Evolutionary conservation across 306 rosid genomes (phyloP).

Genomic region (Vigna angularis): DNA sequence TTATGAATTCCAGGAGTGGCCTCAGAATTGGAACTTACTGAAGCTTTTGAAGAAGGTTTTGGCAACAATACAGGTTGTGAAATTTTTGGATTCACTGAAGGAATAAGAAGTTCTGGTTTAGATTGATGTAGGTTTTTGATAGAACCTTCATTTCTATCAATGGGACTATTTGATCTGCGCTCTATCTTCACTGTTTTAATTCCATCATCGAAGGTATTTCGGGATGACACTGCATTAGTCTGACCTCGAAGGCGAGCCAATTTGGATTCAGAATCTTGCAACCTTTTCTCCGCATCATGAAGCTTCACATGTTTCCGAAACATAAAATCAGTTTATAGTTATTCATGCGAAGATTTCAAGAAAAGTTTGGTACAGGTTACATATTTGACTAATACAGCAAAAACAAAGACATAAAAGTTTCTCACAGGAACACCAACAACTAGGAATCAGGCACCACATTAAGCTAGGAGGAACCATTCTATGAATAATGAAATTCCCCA

Average conservation of each 20-base stretch:
- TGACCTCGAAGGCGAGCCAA: conserved; percentile 83
- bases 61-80: conserved; percentile 50
- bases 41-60: conserved; percentile 51
- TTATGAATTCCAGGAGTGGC: conserved; percentile 47
- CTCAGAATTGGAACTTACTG: conserved; percentile 51
- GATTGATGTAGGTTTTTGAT: conserved; percentile 49
- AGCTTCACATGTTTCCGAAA: conserved; percentile 62
- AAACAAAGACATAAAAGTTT: neutral
- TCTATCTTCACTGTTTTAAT: conserved; percentile 63
- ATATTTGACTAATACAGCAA: neutral
- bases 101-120: conserved; percentile 77
- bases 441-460: neutral
- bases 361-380: neutral
- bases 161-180: conserved; percentile 62
- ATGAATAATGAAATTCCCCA: neutral
- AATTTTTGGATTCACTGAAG: conserved; percentile 61
- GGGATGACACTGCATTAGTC: conserved; percentile 38
- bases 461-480: conserved; percentile 4
- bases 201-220: conserved; percentile 43
- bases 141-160: conserved; percentile 50
- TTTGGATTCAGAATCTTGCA: conserved; percentile 66
- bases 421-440: neutral
- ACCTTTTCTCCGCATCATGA: conserved; percentile 74
- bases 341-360: neutral
- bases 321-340: conserved; percentile 37